Conservation (phyloP, 176 grass and related monocot species). For the Zoysia japonica region DNA sequence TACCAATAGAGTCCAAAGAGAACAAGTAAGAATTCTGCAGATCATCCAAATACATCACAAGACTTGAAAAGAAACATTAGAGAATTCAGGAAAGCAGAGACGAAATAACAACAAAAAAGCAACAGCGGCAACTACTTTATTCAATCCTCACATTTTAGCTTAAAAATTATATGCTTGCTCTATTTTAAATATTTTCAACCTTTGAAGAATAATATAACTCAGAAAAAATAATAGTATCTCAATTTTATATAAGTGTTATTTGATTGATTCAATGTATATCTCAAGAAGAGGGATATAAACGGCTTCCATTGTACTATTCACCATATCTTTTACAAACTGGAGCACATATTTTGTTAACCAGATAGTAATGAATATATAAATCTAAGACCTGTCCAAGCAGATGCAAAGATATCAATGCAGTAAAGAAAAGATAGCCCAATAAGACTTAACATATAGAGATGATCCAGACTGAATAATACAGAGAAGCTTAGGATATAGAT, state of each 20-base stretch:
- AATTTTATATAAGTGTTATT: neutral
- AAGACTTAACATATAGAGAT: neutral
- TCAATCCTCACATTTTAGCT: slow-evolving; percentile 2
- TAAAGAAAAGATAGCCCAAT: neutral
- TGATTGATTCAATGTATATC: neutral
- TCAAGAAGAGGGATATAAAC: neutral
- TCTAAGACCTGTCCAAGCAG: neutral
- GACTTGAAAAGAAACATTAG: slow-evolving; percentile 8
- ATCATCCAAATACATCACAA: slow-evolving; percentile 20
- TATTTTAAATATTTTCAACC: neutral
- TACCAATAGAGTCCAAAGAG: slow-evolving; percentile 47
- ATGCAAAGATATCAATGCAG: neutral
- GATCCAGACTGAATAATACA: neutral
- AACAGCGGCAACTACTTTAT: neutral
- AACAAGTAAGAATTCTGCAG: slow-evolving; percentile 23
- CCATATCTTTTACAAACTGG: slow-evolving; percentile 1
- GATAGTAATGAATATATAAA: slow-evolving; percentile 10
- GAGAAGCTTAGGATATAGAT: slow-evolving; percentile 20
- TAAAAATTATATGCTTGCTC: neutral
- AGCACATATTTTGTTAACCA: neutral
- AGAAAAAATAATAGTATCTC: neutral
- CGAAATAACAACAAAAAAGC: neutral
- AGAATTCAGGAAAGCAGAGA: neutral
- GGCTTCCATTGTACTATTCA: neutral
- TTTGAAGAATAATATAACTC: neutral